phyloP scores from a whole-genome alignment of 257 asterid species.

The Penstemon eatonii region DNA sequence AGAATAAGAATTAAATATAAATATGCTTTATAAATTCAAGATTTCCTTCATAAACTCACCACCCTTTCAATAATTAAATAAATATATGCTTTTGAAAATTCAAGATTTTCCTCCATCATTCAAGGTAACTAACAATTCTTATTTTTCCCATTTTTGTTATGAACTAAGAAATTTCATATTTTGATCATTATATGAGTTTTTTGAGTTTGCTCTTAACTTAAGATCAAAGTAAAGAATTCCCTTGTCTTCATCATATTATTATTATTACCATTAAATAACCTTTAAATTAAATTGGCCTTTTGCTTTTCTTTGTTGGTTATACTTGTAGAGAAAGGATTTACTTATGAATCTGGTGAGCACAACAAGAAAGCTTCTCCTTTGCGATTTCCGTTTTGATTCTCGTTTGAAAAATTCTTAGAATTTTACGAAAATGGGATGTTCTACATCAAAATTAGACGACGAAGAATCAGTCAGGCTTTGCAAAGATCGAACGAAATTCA shows the following conservation, averaged over 20 bases:
- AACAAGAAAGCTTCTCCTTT: conserved; percentile 35
- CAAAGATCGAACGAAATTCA: conserved; percentile 84
- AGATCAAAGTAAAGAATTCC: conserved; percentile 41
- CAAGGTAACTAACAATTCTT: conserved; percentile 25
- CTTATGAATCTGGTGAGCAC: conserved; percentile 56
- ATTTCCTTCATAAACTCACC: background rate
- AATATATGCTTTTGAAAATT: too few species aligned
- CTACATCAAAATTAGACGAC: conserved; percentile 85
- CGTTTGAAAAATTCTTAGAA: conserved; percentile 45
- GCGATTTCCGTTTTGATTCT: conserved; percentile 48
- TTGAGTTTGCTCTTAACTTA: conserved; percentile 31
- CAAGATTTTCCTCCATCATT: conserved; percentile 28
- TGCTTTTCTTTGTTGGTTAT: conserved; percentile 17
- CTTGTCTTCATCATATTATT: conserved; percentile 9
- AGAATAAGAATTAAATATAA: conserved; percentile 22
- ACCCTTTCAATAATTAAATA: too few species aligned
- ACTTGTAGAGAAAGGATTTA: conserved; percentile 21
- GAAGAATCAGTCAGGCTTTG: conserved; percentile 91
- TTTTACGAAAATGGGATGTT: conserved; percentile 81
- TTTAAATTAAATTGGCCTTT: conserved; percentile 11
- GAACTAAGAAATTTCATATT: conserved; percentile 9
- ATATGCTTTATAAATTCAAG: conserved; percentile 24
- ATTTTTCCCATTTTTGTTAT: background rate
- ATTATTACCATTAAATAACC: conserved; percentile 1
- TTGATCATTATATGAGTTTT: conserved; percentile 13